Evolutionary conservation across 352 stramenopile species (phyloP).

Genomic region (Pythium brassicae): DNA sequence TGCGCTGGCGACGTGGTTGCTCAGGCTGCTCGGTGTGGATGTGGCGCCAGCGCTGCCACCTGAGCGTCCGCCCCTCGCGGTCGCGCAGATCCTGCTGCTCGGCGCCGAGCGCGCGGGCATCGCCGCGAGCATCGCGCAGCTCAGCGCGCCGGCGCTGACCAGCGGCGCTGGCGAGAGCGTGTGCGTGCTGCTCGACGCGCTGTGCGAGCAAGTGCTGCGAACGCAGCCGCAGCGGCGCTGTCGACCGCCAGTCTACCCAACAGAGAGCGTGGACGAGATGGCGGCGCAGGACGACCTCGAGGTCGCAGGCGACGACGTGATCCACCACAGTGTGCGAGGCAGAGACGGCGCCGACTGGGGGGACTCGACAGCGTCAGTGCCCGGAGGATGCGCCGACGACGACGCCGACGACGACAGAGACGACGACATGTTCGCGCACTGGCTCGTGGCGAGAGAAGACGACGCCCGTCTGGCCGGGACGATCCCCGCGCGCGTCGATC

Average conservation of each 20-base stretch:
- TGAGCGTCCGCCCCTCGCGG: conserved; percentile 21
- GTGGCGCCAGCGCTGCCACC: conserved; percentile 12
- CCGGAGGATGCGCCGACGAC: conserved; percentile 11
- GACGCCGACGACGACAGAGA: conserved; percentile 3
- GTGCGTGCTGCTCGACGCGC: conserved; percentile 41
- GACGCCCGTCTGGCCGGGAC: conserved; percentile 14
- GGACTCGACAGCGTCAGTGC: conserved; percentile 29
- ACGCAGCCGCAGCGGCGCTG: conserved; percentile 8
- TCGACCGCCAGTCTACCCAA: conserved; percentile 24
- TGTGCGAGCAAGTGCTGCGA: conserved; percentile 37
- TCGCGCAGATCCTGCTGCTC: conserved; percentile 48
- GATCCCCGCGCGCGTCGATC: conserved; percentile 39
- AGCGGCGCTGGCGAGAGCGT: conserved; percentile 43
- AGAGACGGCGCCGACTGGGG: conserved; percentile 11
- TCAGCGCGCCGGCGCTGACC: conserved; percentile 40
- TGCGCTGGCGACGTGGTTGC: conserved; percentile 36
- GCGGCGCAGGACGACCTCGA: conserved; percentile 42
- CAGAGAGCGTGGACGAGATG: conserved; percentile 37
- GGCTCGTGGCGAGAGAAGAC: conserved; percentile 40
- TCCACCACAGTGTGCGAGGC: background rate
- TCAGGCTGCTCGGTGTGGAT: conserved; percentile 26
- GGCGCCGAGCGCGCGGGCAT: conserved; percentile 41
- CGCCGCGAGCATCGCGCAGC: conserved; percentile 11
- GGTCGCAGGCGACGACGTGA: conserved; percentile 19
- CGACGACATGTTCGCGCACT: conserved; percentile 30